phyloP scores from a whole-genome alignment of 805 yeast species.

The Ogataea minuta region DNA sequence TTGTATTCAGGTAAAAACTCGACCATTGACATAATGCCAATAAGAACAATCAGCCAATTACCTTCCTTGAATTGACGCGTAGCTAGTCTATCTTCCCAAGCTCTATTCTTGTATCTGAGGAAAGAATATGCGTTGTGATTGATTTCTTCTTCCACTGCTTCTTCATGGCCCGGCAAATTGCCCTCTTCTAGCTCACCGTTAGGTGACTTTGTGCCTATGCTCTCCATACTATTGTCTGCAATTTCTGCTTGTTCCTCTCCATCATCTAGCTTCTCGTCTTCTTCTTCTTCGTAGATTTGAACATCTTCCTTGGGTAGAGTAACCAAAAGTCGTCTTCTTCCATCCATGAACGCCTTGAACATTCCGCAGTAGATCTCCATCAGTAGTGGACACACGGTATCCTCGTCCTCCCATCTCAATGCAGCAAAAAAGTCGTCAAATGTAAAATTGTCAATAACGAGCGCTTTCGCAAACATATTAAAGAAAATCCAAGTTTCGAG shows the following conservation, averaged over 20 bases:
- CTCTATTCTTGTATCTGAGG: slow-evolving; percentile 54
- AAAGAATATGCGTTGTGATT: slow-evolving; percentile 44
- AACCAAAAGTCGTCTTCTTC: slow-evolving; percentile 31
- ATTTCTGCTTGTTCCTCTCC: slow-evolving; percentile 23
- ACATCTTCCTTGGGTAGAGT: slow-evolving; percentile 30
- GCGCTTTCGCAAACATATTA: slow-evolving; percentile 63
- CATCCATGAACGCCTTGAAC: slow-evolving; percentile 51
- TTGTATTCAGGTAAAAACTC: slow-evolving; percentile 56
- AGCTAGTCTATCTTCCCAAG: slow-evolving; percentile 79
- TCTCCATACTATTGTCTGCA: slow-evolving; percentile 21
- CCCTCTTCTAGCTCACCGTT: slow-evolving; percentile 19
- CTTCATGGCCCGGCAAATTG: slow-evolving; percentile 22
- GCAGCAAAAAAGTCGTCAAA: slow-evolving; percentile 74
- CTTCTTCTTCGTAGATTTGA: slow-evolving; percentile 23
- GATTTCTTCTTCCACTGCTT: slow-evolving; percentile 32
- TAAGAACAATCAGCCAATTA: slow-evolving; percentile 74
- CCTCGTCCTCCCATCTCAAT: slow-evolving; percentile 45
- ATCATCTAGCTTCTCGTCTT: slow-evolving; percentile 24
- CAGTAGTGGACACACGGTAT: slow-evolving; percentile 49
- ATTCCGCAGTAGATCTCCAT: slow-evolving; percentile 70
- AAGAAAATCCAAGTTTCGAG: slow-evolving; percentile 75
- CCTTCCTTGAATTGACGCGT: slow-evolving; percentile 79
- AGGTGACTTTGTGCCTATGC: slow-evolving; percentile 23
- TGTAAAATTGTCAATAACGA: slow-evolving; percentile 68
- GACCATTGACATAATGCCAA: slow-evolving; percentile 67